A percentile compares a stretch with the other conserved stretches of the same genome.
These are phyloP conservation scores for Graphium sp. DNA, from an alignment of 2,329 filamentous ascomycete species.

Conservation along the genomic window DNA sequence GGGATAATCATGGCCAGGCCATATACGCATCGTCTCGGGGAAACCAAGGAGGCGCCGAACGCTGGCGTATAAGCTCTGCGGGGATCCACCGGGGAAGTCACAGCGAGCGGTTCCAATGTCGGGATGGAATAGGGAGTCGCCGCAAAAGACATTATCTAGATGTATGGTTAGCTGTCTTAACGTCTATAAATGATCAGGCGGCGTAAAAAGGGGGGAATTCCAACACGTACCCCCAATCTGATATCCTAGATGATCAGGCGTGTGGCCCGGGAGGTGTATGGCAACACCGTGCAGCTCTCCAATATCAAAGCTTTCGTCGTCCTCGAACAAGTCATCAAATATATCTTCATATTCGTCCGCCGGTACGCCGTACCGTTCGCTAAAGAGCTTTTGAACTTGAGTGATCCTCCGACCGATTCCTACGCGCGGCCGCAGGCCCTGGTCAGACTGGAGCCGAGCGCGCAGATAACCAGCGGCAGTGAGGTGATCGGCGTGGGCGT, in stretches of 20 bases:
- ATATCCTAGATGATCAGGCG: conserved; percentile 44
- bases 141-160: conserved; percentile 28
- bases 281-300: conserved; percentile 25
- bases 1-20: conserved; percentile 38
- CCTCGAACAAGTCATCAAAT: conserved; percentile 35
- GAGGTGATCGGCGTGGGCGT: conserved; percentile 43
- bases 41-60: conserved; percentile 22
- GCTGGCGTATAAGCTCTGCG: conserved; percentile 24
- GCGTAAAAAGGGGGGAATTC: neutral
- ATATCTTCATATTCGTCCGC: conserved; percentile 21
- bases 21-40: conserved; percentile 26
- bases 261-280: conserved; percentile 42
- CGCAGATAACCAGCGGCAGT: conserved; percentile 43
- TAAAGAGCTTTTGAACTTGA: conserved; percentile 32
- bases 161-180: too few species aligned
- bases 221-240: conserved; percentile 23
- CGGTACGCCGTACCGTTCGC: conserved; percentile 25
- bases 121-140: conserved; percentile 33
- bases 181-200: neutral
- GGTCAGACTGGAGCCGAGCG: conserved; percentile 15
- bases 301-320: conserved; percentile 34
- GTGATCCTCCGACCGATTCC: conserved; percentile 38
- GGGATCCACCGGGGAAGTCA: conserved; percentile 35
- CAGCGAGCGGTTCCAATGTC: conserved; percentile 35
- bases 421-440: conserved; percentile 20